These are phyloP conservation scores for Penicillium waksmanii DNA, from an alignment of 495 filamentous ascomycete species.

Conservation along the genomic window DNA sequence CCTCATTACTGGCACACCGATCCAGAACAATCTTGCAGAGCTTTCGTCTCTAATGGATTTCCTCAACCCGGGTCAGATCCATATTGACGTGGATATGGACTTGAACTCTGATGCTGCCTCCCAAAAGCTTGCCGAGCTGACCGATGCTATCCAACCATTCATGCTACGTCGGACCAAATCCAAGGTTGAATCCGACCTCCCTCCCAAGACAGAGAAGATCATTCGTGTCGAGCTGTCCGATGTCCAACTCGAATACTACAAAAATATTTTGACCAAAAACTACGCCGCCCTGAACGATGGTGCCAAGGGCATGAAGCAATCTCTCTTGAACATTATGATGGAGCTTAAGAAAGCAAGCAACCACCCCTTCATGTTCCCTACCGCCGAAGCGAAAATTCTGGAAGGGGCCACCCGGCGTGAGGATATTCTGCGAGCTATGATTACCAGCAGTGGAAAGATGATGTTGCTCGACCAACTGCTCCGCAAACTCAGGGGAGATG, in stretches of 20 bases:
- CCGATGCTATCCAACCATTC: constrained; percentile 77
- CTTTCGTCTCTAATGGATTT: constrained; percentile 93
- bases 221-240: constrained; percentile 96
- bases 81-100: constrained; percentile 89
- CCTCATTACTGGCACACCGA: constrained; percentile 94
- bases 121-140: constrained; percentile 70
- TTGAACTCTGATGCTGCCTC: constrained; percentile 69
- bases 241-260: constrained; percentile 96
- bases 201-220: constrained; percentile 97
- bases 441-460: constrained; percentile 98
- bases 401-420: constrained; percentile 76
- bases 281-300: constrained; percentile 93
- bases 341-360: constrained; percentile 99
- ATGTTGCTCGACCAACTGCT: constrained; percentile 95
- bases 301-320: constrained; percentile 85
- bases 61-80: constrained; percentile 84
- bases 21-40: constrained; percentile 95
- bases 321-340: constrained; percentile 99
- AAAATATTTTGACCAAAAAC: constrained; percentile 96
- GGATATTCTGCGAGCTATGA: constrained; percentile 85
- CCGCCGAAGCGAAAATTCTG: constrained; percentile 85
- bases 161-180: constrained; percentile 98
- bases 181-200: constrained; percentile 92
- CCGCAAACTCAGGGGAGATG: constrained; percentile 85
- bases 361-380: constrained; percentile 96